Evolutionary conservation across 2,329 filamentous ascomycete genomes (phyloP).

Genomic region (Colletotrichum australisinense): DNA sequence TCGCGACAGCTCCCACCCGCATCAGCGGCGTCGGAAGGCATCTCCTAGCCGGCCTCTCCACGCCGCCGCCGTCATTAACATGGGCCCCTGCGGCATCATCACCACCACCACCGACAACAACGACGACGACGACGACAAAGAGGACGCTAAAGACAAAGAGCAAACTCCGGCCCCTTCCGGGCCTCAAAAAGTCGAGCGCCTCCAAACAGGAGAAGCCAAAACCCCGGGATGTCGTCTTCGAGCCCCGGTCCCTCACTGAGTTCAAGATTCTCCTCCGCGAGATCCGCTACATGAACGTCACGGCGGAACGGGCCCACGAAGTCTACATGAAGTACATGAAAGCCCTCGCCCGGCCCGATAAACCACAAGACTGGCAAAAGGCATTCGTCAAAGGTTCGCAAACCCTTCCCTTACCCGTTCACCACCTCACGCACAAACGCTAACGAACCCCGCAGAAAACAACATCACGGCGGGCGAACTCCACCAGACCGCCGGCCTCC

Average conservation of each 20-base stretch:
- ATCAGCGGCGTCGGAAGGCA: background rate
- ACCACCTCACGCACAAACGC: background rate
- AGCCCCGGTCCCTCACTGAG: background rate
- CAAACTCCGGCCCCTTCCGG: background rate
- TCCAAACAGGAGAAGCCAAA: background rate
- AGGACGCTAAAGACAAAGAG: conserved; percentile 8
- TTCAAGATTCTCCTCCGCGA: background rate
- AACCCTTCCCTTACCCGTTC: no score
- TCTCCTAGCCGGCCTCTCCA: background rate
- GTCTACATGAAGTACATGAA: conserved; percentile 22
- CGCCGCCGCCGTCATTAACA: background rate
- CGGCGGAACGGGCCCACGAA: background rate
- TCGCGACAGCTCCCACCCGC: background rate
- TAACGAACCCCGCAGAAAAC: conserved; percentile 4
- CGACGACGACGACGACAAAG: no score
- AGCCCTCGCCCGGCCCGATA: background rate
- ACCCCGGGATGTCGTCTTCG: background rate
- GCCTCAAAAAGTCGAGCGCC: background rate
- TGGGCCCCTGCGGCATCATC: background rate
- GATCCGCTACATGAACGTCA: background rate
- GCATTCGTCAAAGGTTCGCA: conserved; percentile 18
- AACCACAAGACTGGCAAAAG: background rate
- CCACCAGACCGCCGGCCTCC: conserved; percentile 11
- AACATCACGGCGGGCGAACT: background rate
- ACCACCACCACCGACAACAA: background rate